These are phyloP conservation scores for Capsella rubella DNA, from an alignment of 441 rosid species.

Conservation along the genomic window DNA sequence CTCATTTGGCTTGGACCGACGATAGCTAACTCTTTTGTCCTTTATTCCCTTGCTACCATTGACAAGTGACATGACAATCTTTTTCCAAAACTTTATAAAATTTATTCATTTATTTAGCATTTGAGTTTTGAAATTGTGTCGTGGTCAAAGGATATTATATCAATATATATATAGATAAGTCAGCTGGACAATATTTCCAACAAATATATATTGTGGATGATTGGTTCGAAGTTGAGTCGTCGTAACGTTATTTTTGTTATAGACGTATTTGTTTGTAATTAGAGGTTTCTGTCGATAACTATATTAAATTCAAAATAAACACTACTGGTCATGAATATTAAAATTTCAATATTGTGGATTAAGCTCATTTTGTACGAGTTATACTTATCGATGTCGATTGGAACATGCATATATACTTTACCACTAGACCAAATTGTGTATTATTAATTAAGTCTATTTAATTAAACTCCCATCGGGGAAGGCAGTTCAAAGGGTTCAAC, in stretches of 20 bases:
- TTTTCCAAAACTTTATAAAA: background rate
- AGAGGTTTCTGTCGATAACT: background rate
- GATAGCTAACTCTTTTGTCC: constrained; percentile 41
- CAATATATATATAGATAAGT: background rate
- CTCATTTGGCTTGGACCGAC: constrained; percentile 42
- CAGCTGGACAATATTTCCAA: background rate
- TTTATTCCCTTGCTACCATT: constrained; percentile 18
- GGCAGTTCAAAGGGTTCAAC: background rate
- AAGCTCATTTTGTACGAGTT: background rate
- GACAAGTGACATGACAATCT: constrained; percentile 38
- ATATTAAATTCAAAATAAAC: background rate
- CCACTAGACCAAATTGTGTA: background rate
- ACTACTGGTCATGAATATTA: background rate
- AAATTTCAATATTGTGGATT: background rate
- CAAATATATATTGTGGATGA: background rate
- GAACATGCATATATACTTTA: background rate
- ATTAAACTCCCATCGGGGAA: background rate
- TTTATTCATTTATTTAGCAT: background rate
- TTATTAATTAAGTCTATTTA: background rate
- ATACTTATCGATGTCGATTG: background rate
- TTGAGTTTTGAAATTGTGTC: constrained; percentile 1
- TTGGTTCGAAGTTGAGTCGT: background rate
- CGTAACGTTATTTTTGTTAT: background rate
- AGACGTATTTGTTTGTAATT: background rate
- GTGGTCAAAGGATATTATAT: constrained; percentile 32